phyloP scores from a whole-genome alignment of 1,284 basidiomycete genomes.

The Cystobasidium sp. region DNA sequence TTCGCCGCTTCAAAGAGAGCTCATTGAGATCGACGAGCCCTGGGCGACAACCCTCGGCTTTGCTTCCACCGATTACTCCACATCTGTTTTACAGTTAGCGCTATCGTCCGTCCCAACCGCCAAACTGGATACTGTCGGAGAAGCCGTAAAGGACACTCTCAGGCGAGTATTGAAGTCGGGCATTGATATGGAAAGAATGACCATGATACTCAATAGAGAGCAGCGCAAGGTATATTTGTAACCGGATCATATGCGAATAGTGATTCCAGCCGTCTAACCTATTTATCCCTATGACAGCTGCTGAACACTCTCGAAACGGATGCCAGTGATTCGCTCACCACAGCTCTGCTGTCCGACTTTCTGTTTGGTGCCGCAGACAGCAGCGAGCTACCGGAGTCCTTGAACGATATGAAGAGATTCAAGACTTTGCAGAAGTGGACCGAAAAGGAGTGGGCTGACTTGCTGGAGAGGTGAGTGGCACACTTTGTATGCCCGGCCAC shows the following conservation, averaged over 20 bases:
- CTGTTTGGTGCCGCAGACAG: constrained; percentile 86
- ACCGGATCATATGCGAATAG: background rate
- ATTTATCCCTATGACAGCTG: constrained; percentile 46
- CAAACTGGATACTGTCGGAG: constrained; percentile 73
- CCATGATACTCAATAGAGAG: constrained; percentile 82
- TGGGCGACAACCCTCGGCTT: constrained; percentile 84
- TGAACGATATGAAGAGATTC: constrained; percentile 62
- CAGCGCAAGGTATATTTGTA: constrained; percentile 71
- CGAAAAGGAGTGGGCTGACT: constrained; percentile 73
- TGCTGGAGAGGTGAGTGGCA: constrained; percentile 73
- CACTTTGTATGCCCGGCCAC: background rate
- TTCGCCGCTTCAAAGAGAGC: constrained; percentile 89
- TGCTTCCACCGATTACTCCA: constrained; percentile 73
- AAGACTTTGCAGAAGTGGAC: constrained; percentile 64
- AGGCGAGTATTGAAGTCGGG: constrained; percentile 73
- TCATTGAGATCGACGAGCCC: constrained; percentile 88
- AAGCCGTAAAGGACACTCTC: constrained; percentile 72
- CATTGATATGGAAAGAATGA: constrained; percentile 90
- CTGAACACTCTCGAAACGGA: constrained; percentile 59
- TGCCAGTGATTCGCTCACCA: constrained; percentile 56
- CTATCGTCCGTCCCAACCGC: constrained; percentile 83
- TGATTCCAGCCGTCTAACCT: background rate
- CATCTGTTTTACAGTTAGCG: constrained; percentile 74
- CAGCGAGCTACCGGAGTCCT: constrained; percentile 71
- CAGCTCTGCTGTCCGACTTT: constrained; percentile 66